Evolutionary conservation across 441 rosid species (phyloP).

Genomic region (Metrosideros polymorpha): DNA sequence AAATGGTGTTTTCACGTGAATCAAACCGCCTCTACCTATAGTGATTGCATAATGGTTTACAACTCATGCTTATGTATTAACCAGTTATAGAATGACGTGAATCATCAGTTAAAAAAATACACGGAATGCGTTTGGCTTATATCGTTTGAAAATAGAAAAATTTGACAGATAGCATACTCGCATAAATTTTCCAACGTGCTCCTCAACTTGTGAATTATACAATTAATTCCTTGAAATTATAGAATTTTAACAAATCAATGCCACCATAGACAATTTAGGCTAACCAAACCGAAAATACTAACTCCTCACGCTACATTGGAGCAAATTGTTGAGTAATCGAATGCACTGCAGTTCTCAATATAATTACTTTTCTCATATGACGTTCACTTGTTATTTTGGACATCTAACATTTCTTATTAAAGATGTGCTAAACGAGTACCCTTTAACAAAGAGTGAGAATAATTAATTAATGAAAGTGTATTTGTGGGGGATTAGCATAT

Average conservation of each 20-base stretch:
- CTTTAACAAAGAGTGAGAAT: background rate
- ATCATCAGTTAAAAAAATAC: too few species aligned
- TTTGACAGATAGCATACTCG: background rate
- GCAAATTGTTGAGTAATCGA: background rate
- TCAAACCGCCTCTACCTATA: too few species aligned
- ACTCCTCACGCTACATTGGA: background rate
- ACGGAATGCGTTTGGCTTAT: background rate
- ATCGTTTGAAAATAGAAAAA: background rate
- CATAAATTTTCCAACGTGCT: background rate
- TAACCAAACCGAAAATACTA: background rate
- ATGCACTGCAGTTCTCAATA: background rate
- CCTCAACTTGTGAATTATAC: background rate
- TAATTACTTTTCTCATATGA: background rate
- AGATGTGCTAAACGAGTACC: background rate
- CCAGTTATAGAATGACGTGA: too few species aligned
- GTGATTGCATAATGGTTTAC: too few species aligned
- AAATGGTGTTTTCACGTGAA: too few species aligned
- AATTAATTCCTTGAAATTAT: background rate
- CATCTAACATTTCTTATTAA: background rate
- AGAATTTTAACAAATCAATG: background rate
- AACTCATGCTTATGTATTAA: too few species aligned
- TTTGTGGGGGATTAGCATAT: background rate
- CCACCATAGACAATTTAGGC: background rate
- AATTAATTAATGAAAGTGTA: background rate
- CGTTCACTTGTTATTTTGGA: background rate